Conservation (phyloP, 2,329 filamentous ascomycete genomes). For the Canariomyces notabilis region DNA sequence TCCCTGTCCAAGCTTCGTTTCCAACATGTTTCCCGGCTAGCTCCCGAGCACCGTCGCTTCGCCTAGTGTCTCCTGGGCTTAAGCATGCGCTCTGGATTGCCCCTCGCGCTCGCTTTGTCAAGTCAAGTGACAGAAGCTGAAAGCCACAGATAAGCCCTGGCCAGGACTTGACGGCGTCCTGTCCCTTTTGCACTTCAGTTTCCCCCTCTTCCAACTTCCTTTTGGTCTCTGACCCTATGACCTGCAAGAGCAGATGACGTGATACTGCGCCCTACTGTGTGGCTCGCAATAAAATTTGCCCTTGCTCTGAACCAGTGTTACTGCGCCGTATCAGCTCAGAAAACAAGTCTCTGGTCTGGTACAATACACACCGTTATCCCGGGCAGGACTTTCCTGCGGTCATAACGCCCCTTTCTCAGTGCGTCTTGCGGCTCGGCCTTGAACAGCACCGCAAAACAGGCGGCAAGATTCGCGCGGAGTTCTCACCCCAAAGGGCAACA, state of each 20-base stretch:
- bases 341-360: constrained; percentile 6
- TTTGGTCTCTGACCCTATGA: constrained; percentile 7
- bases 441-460: neutral
- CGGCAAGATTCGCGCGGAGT: neutral
- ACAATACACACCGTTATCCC: constrained; percentile 3
- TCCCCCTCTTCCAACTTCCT: constrained; percentile 21
- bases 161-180: constrained; percentile 21
- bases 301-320: neutral
- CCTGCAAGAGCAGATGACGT: constrained; percentile 21
- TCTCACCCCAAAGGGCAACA: constrained; percentile 1
- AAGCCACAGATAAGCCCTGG: constrained; percentile 18
- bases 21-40: constrained; percentile 22
- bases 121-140: constrained; percentile 26
- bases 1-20: constrained; percentile 22
- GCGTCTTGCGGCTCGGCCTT: neutral
- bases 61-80: constrained; percentile 18
- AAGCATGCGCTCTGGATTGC: constrained; percentile 17
- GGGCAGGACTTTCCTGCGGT: constrained; percentile 2
- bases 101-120: constrained; percentile 18
- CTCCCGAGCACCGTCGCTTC: constrained; percentile 18
- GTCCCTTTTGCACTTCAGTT: constrained; percentile 9
- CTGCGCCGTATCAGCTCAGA: constrained; percentile 2
- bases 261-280: constrained; percentile 15
- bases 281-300: constrained; percentile 13
- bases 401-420: constrained; percentile 1